Percentiles rank a stretch among this genome's conserved stretches.
phyloP scores from a whole-genome alignment of 2,329 filamentous ascomycete genomes.

The Dactylonectria estremocensis region DNA sequence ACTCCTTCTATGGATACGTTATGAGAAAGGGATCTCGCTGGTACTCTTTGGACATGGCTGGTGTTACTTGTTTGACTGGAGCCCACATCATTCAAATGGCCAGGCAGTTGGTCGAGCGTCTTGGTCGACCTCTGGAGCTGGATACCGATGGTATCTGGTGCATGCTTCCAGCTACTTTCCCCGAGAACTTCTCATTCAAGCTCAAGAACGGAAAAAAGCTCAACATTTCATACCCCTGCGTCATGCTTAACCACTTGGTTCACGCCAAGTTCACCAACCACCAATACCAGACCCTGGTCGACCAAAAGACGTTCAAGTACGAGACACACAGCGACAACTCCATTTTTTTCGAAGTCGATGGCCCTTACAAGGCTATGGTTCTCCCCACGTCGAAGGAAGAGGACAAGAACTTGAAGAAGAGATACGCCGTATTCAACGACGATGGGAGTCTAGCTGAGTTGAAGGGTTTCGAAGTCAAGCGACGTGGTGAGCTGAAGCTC shows the following conservation, averaged over 20 bases:
- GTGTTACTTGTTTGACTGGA: constrained; percentile 96
- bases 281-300: constrained; percentile 92
- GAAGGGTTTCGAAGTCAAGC: constrained; percentile 98
- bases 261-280: constrained; percentile 97
- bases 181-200: constrained; percentile 95
- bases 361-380: constrained; percentile 97
- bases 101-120: constrained; percentile 90
- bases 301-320: constrained; percentile 86
- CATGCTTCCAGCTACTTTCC: constrained; percentile 96
- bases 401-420: constrained; percentile 99
- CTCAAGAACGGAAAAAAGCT: constrained; percentile 97
- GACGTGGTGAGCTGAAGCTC: constrained; percentile 96
- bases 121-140: constrained; percentile 92
- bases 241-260: constrained; percentile 98
- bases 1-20: constrained; percentile 99
- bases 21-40: constrained; percentile 99
- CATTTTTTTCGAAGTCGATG: constrained; percentile 99
- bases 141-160: constrained; percentile 99
- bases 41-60: constrained; percentile 99
- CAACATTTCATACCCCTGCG: constrained; percentile 96
- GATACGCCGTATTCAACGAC: constrained; percentile 99
- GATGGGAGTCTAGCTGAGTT: constrained; percentile 95
- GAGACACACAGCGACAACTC: constrained; percentile 99
- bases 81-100: constrained; percentile 98
- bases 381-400: constrained; percentile 98